Evolutionary conservation across 192 early-diverging fungal species (phyloP), one percentile per base, ranked within the genome.

Genomic region (Spizellomyces punctatus): DNA sequence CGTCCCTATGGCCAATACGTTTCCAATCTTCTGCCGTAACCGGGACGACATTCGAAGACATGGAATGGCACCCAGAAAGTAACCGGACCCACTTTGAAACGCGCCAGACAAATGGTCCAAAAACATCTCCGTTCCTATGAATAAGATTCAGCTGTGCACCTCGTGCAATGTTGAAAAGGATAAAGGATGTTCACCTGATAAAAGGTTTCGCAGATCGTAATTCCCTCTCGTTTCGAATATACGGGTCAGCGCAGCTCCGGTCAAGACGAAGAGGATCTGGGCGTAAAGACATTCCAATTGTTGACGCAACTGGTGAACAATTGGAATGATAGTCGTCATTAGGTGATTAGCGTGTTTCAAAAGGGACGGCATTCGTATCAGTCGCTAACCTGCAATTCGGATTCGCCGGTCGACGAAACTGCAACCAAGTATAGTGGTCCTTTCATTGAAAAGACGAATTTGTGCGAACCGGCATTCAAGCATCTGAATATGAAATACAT

Each of bases 141-240:
- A 41, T 64, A 21, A 8, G 55, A 5, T 42, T 17, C 19, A 42
- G 10, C 55, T 66, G 57, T 6, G 67, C 17, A 58, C 66, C 6
- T 5, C 6, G 60, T 16, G 5, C 6, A 69, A 6, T 8, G 6
- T 65, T 27, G 14, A 21, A 14, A 5, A 21, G 7, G n/a, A 19
- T 4, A 22, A 56, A 22, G n/a, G 54, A 62, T 16, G n/a, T 41
- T 17, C 44, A 66, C 69, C 66, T n/a, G 75, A 50, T 14, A 98
- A 81, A 36, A 96, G 78, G 68, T 88, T 83, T 16, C 96, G 78
- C 48, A 98, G 76, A 82, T 98, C 96, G 83, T 92, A 96, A 78
- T 93, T 96, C 54, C 80, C 82, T 3, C 92, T 83, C 67, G 93
- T 88, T 54, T 94, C 91, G 63, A 96, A 96, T 67, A 97, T 95